Percentiles rank a stretch among this genome's conserved stretches.
Evolutionary conservation across 169 alveolate genomes (phyloP).

Genomic region (Miamiensis avidus): DNA sequence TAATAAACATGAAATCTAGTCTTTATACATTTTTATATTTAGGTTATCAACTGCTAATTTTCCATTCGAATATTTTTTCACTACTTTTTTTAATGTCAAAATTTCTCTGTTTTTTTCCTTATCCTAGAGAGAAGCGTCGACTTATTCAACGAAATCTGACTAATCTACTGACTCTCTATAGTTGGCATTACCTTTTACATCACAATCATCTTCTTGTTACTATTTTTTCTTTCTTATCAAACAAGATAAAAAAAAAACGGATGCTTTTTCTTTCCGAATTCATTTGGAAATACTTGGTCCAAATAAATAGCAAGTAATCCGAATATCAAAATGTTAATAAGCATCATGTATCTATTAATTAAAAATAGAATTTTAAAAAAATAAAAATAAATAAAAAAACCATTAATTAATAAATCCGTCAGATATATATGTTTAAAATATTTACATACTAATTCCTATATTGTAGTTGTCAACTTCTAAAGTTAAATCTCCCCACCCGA

Average conservation of each 20-base stretch:
- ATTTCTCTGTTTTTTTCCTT: slow-evolving; percentile 4
- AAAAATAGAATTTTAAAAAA: background rate
- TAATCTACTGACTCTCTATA: background rate
- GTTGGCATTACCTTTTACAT: too few relatives aligned
- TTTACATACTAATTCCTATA: background rate
- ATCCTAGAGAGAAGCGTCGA: background rate
- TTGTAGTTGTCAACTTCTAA: background rate
- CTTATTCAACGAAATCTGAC: background rate
- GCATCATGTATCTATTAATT: slow-evolving; percentile 21
- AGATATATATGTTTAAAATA: background rate
- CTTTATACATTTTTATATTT: slow-evolving; percentile 45
- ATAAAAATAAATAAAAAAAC: background rate
- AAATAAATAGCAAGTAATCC: slow-evolving; percentile 15
- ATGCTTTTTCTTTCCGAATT: slow-evolving; percentile 37
- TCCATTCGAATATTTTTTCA: slow-evolving; percentile 32
- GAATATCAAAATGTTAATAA: slow-evolving; percentile 2
- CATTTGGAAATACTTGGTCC: slow-evolving; percentile 39
- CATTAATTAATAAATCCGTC: slow-evolving; percentile 1
- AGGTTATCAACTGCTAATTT: slow-evolving; percentile 50
- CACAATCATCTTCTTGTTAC: background rate
- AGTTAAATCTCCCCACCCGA: background rate
- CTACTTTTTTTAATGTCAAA: slow-evolving; percentile 4
- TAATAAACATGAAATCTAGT: slow-evolving; percentile 64
- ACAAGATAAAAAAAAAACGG: slow-evolving; percentile 22
- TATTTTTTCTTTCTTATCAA: background rate